Conservation (phyloP, 768 basidiomycete species). For the Arthromyces matolae region DNA sequence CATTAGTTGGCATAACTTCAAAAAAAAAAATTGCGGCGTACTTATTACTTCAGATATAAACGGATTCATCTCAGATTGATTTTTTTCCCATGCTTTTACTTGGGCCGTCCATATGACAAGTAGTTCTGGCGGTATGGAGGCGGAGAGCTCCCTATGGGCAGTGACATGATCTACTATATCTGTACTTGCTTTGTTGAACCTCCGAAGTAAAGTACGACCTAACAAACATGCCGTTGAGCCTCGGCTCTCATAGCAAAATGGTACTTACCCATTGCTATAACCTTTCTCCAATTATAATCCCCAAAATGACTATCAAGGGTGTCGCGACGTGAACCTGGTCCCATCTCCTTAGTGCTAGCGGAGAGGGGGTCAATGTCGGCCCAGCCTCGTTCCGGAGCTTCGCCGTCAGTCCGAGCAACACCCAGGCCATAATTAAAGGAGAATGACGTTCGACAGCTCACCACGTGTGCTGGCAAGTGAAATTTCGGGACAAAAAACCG, state of each 20-base stretch:
- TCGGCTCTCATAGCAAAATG: not conserved
- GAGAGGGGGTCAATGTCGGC: constrained; percentile 23
- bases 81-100: constrained; percentile 11
- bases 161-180: constrained; percentile 6
- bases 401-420: constrained; percentile 30
- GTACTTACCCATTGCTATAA: not conserved
- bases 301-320: constrained; percentile 25
- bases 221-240: not conserved
- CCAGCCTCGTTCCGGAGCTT: constrained; percentile 31
- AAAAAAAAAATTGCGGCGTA: constrained; percentile 4
- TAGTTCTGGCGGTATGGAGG: not conserved
- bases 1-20: not conserved
- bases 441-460: constrained; percentile 18
- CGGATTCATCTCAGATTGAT: constrained; percentile 9
- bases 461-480: constrained; percentile 22
- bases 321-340: constrained; percentile 25
- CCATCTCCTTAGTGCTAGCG: constrained; percentile 33
- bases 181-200: constrained; percentile 1
- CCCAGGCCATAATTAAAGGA: constrained; percentile 21
- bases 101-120: not conserved
- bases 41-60: not conserved
- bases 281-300: not conserved
- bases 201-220: constrained; percentile 2
- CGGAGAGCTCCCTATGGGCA: not conserved
- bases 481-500: constrained; percentile 26